Evolutionary conservation across 306 rosid genomes (phyloP).

Genomic region (Psophocarpus tetragonolobus): DNA sequence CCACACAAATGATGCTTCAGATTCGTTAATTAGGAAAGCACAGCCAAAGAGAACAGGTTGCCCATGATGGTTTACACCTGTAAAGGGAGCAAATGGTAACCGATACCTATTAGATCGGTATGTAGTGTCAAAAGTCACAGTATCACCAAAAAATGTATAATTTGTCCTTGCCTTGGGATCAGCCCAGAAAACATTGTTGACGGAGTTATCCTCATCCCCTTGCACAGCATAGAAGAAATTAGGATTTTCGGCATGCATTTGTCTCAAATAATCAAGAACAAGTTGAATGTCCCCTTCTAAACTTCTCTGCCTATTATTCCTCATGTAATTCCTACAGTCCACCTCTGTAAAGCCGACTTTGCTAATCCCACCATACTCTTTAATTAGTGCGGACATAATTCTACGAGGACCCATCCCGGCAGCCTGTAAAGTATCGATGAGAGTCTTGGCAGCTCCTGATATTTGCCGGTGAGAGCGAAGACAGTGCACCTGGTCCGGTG

Average conservation of each 20-base stretch:
- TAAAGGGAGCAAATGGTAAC: constrained; percentile 94
- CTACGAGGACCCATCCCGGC: constrained; percentile 99
- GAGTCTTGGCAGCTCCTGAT: constrained; percentile 93
- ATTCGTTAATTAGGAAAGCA: constrained; percentile 89
- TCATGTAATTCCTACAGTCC: constrained; percentile 97
- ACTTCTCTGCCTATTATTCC: constrained; percentile 93
- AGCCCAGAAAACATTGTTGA: constrained; percentile 88
- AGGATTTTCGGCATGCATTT: constrained; percentile 75
- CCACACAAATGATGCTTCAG: constrained; percentile 92
- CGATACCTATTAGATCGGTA: constrained; percentile 97
- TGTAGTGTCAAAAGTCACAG: constrained; percentile 97
- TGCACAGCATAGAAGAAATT: constrained; percentile 90
- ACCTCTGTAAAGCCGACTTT: constrained; percentile 98
- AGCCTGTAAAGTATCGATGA: constrained; percentile 96
- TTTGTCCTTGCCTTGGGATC: constrained; percentile 90
- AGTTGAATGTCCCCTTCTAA: constrained; percentile 90
- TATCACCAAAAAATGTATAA: constrained; percentile 86
- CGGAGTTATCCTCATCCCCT: constrained; percentile 75
- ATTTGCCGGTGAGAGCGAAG: constrained; percentile 97
- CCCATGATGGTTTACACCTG: constrained; percentile 96
- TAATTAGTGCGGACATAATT: constrained; percentile 94
- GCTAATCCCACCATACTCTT: constrained; percentile 96
- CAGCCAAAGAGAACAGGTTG: constrained; percentile 97
- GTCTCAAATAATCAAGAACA: constrained; percentile 85
- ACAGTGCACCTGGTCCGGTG: constrained; percentile 95